Percentiles rank a stretch among this genome's conserved stretches.
phyloP scores from a whole-genome alignment of 2,329 filamentous ascomycete species.

The Fusarium protoensiforme region DNA sequence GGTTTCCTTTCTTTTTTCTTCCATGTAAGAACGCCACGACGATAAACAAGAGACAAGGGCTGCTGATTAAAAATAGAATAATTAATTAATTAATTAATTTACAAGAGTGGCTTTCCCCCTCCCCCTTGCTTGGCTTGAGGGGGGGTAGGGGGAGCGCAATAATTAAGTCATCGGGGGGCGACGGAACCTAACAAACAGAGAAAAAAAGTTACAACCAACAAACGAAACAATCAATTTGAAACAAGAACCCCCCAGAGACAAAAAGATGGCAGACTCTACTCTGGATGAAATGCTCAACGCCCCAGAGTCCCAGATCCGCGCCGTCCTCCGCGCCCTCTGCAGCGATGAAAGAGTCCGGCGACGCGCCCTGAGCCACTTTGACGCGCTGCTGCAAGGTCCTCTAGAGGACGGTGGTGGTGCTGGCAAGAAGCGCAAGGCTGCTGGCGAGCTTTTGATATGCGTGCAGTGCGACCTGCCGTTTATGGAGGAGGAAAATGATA shows the following conservation, averaged over 20 bases:
- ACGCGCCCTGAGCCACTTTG: conserved; percentile 13
- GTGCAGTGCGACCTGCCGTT: conserved; percentile 25
- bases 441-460: conserved; percentile 23
- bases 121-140: neutral
- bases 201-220: neutral
- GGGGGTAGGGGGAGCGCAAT: neutral
- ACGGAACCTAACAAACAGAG: neutral
- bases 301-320: conserved; percentile 27
- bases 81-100: neutral
- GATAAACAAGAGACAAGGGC: neutral
- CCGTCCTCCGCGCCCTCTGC: conserved; percentile 34
- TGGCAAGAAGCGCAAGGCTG: conserved; percentile 30
- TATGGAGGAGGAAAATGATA: conserved; percentile 11
- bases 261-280: neutral
- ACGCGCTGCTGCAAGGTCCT: neutral
- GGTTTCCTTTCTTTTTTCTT: neutral
- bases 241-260: neutral
- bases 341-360: neutral
- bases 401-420: neutral
- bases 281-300: conserved; percentile 16
- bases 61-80: neutral
- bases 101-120: neutral
- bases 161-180: neutral
- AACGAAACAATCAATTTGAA: neutral
- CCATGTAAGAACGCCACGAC: neutral